Evolutionary conservation across 2,329 filamentous ascomycete genomes (phyloP).

Genomic region (Ophiostoma novo-ulmi): DNA sequence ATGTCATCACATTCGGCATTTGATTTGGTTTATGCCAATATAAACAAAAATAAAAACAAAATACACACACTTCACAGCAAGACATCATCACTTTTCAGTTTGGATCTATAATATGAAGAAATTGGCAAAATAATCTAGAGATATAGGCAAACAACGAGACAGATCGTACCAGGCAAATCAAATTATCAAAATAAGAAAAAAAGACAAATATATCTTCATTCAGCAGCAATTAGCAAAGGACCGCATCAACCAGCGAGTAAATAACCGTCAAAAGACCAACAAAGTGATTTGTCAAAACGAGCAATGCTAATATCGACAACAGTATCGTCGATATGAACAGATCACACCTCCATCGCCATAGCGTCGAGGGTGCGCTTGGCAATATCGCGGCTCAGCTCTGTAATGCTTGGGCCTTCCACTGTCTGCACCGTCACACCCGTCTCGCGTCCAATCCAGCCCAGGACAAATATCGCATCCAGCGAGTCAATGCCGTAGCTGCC

Average conservation of each 20-base stretch:
- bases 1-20: neutral
- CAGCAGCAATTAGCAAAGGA: neutral
- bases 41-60: neutral
- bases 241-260: too few relatives aligned
- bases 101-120: too few relatives aligned
- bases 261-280: neutral
- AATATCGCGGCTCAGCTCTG: constrained; percentile 24
- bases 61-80: neutral
- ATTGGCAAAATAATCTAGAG: too few relatives aligned
- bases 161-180: neutral
- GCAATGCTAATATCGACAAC: neutral
- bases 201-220: neutral
- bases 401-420: constrained; percentile 27
- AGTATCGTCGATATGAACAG: neutral
- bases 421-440: constrained; percentile 28
- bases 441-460: constrained; percentile 28
- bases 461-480: constrained; percentile 28
- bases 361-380: constrained; percentile 13
- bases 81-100: neutral
- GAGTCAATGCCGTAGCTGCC: constrained; percentile 30
- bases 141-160: neutral
- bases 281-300: neutral
- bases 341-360: neutral
- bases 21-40: neutral
- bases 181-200: neutral